Base-by-base conservation (phyloP, 2,329 filamentous ascomycete species). In the Aureobasidium sp. region DNA sequence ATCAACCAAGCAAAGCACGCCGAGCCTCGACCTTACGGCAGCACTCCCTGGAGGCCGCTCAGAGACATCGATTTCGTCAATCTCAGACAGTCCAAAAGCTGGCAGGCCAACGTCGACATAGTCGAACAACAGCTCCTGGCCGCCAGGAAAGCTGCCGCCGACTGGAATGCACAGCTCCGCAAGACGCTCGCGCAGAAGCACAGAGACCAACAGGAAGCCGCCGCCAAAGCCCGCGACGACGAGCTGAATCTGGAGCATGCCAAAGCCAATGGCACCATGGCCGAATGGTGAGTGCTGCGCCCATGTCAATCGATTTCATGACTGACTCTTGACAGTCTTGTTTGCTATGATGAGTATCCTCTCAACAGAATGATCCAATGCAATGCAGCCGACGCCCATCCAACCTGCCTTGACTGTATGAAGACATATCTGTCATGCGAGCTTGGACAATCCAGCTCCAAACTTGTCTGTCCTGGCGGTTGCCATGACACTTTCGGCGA, bases 321-420 rank as follows among this genome's bases (percentile, higher is more conserved):
- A 27, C 40, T 47, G 10, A 54, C 19, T 3, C 3, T 14, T 1
- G 7, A 25, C 30, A 54, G 52, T 39, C n/a, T 27, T 32, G 40
- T 86, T 62, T 95, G 89, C 67, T 93, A 79, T 62, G 73, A 74
- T 6, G 82, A 89, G 3, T 74, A 75, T 45, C 76, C 86, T 2
- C 67, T 81, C 40, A 86, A 87, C 59, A 77, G 82, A 42, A 81
- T 88, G 72, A 76, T 88, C 1, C 73, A 79, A 58, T 95, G 89
- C 65, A 69, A 80, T 47, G 81, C 77, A 14, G 72, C 77, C 0
- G 60, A 64, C 0, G 59, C 69, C 1, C 86, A 90, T 60, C 79
- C 78, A 63, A 90, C 91, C 66, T 95, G 89, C 66, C 73, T 74
- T 41, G 68, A 70, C 1, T 95, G 89, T 63, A 76, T 83, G 5